Evolutionary conservation across 129 eudicot species (phyloP), one percentile per base, ranked within the genome.

Genomic region (Deinandra increscens): DNA sequence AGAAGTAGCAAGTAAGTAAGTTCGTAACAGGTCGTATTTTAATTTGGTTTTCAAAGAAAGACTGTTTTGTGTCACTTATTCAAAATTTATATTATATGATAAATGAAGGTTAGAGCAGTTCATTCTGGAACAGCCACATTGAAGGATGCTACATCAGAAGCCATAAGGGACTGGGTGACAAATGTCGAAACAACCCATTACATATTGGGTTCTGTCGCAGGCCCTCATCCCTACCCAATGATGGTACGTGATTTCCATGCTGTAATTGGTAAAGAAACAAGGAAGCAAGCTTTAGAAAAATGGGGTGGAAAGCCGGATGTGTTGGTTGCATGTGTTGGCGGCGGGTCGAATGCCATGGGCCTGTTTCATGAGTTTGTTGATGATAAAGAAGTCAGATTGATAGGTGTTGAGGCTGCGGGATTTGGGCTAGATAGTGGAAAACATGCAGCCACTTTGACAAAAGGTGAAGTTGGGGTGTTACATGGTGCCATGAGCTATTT

Each of bases 401-500:
- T 93, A 51, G 98, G 98, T 62, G 95, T 93, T 0, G 98, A 93
- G 75, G 96, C 97, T 71, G 98, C 95, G 18, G 98, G 98, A 17
- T 83, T 86, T 48, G 98, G 95, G 36, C 22, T 92, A 10, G 90
- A 89, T 68, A 89, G 95, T 69, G 98, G 98, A 20, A 92, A 89
- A 75, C 98, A 93, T 78, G 95, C 98, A 9, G 98, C 98, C 53
- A 89, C 97, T 12, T 78, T 93, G 76, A 81, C 92, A 7, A 87
- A 81, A 76, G 97, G 98, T 60, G 97, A 87, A 74, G 92, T 93
- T 64, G 98, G 97, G 11, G 98, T 93, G 17, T 53, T 86, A 53
- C 98, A 93, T 83, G 98, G 98, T 60, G 97, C 98, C 26, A 93
- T 93, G 98, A 93, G 98, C 70, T 93, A 93, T 75, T 78, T 93